Base-by-base conservation (phyloP, 345 rosid genomes). In the Eucalyptus fibrosa region DNA sequence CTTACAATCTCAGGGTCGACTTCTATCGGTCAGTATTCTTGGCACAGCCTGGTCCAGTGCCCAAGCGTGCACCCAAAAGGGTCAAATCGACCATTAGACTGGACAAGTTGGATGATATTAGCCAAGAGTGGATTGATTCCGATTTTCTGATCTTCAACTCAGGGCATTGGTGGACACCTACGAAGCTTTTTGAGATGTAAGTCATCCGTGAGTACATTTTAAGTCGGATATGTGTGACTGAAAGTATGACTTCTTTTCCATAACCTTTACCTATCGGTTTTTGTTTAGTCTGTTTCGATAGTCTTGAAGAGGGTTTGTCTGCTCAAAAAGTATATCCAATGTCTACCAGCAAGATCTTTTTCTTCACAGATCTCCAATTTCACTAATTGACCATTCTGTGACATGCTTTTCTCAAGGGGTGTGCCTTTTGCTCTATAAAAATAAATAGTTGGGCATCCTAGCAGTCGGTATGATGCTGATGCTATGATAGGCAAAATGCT, bases 91-190 rank as follows among this genome's bases (percentile, higher is more conserved):
- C 94, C 2, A 89, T 96, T 65, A 93, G 50, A 88, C 92, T 96
- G 80, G 97, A 94, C 80, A 91, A 91, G 90, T 26, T 95, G 92
- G 98, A 96, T 90, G 94, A 92, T 86, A 93, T 94, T 88, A 94
- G 94, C 94, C 92, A 93, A 30, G 96, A 96, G 91, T 96, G 98
- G 97, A 92, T 94, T 88, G 94, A 96, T 91, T 90, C 97, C 19
- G 98, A 96, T 88, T 91, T 92, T 90, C 89, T 96, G 89, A 89
- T 96, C 53, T 94, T 96, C 86, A 96, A 96, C 91, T 93, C 98
- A 28, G 97, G 96, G 85, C 98, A 96, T 50, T 96, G 97, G 98
- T 96, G 98, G 97, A 94, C 94, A 8, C 94, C 93, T 30, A 93
- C 92, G 53, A 96, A 96, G 92, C 97, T 96, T 86, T 95, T 94